Conservation (phyloP, 2,329 filamentous ascomycete species). For the Cytospora schulzeri region DNA sequence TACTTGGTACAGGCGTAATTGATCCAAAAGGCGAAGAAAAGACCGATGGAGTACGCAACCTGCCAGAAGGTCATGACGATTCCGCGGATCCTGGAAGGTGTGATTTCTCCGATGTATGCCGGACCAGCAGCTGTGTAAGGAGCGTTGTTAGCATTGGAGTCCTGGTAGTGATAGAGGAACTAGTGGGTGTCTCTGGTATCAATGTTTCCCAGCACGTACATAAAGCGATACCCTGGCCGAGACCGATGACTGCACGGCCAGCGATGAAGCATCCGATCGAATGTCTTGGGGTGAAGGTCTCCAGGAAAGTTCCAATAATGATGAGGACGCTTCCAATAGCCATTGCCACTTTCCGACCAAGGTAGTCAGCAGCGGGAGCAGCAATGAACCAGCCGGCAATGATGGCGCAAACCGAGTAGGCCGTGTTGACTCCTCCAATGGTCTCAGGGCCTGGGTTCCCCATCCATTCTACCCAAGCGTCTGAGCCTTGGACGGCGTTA, state of each 20-base stretch:
- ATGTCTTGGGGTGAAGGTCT: constrained; percentile 63
- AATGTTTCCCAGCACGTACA: constrained; percentile 31
- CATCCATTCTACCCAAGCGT: constrained; percentile 68
- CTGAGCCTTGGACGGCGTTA: constrained; percentile 70
- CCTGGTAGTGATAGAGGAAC: neutral
- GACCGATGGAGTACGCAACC: constrained; percentile 38
- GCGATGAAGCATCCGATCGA: constrained; percentile 68
- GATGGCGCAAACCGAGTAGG: constrained; percentile 72
- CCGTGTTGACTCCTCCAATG: constrained; percentile 62
- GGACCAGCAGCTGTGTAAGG: constrained; percentile 56
- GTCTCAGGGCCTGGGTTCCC: constrained; percentile 44
- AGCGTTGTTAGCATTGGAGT: constrained; percentile 31
- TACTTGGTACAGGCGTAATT: constrained; percentile 63
- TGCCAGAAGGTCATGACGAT: constrained; percentile 73
- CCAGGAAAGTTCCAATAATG: constrained; percentile 69
- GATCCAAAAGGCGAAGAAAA: constrained; percentile 66
- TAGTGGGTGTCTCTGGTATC: constrained; percentile 42
- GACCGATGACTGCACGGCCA: constrained; percentile 68
- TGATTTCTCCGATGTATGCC: constrained; percentile 71
- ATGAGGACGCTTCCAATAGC: constrained; percentile 63
- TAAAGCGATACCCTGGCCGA: constrained; percentile 69
- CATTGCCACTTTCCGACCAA: constrained; percentile 68
- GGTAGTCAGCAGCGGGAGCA: constrained; percentile 63
- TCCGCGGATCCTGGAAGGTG: constrained; percentile 65
- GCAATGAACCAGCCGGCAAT: constrained; percentile 72